Percentiles rank a stretch among this genome's conserved stretches.
phyloP scores from a whole-genome alignment of 73 alveolate genomes.

The Tetrahymena elliotti region DNA sequence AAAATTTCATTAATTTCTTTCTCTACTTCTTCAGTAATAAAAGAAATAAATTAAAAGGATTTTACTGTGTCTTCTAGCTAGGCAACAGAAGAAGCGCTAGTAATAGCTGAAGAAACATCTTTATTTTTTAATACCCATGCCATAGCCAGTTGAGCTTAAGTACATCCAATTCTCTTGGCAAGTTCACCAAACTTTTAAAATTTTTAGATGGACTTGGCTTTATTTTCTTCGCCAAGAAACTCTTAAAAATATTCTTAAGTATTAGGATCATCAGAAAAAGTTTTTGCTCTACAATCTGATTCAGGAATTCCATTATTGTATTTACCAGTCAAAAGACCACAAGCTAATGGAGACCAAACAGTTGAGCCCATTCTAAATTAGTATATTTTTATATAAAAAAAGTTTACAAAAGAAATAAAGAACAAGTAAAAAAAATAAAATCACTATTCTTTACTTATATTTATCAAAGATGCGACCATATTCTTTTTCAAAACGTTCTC shows the following conservation, averaged over 20 bases:
- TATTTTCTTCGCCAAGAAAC: conserved; percentile 11
- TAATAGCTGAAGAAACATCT: conserved; percentile 75
- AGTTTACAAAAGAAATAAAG: conserved; percentile 55
- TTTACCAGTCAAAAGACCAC: conserved; percentile 91
- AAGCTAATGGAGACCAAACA: conserved; percentile 80
- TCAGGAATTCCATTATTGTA: conserved; percentile 81
- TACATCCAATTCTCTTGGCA: conserved; percentile 52
- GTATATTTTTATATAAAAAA: too few relatives aligned
- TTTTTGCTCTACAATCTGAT: conserved; percentile 53
- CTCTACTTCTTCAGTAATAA: conserved; percentile 55
- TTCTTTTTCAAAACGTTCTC: conserved; percentile 86
- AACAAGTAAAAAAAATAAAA: conserved; percentile 58
- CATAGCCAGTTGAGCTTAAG: conserved; percentile 75
- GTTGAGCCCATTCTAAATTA: conserved; percentile 77
- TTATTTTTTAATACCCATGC: conserved; percentile 84
- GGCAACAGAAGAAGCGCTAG: conserved; percentile 71
- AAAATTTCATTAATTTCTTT: conserved; percentile 52
- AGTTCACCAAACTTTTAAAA: conserved; percentile 42
- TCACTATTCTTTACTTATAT: conserved; percentile 53
- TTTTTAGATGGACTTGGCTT: background rate
- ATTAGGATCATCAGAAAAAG: background rate
- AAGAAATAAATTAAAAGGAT: conserved; percentile 56
- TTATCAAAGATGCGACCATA: conserved; percentile 55
- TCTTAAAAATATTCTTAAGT: background rate
- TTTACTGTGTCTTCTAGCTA: conserved; percentile 74